phyloP scores from a whole-genome alignment of 23 red algal genomes.

The Gracilaria domingensis region DNA sequence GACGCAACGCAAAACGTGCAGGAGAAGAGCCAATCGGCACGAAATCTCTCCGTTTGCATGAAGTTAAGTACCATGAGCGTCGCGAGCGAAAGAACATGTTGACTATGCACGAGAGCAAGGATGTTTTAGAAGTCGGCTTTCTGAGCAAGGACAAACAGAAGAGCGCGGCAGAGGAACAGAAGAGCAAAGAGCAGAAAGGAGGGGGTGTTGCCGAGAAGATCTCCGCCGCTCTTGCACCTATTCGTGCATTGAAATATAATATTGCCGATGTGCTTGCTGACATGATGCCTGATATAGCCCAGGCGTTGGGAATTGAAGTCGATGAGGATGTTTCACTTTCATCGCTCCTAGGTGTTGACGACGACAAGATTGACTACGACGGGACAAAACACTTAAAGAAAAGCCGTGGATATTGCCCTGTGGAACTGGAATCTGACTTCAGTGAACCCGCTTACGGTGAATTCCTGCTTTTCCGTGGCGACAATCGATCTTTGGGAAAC shows the following conservation, averaged over 20 bases:
- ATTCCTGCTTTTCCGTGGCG: conserved; percentile 85
- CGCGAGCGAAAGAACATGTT: conserved; percentile 47
- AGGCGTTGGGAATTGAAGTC: conserved; percentile 76
- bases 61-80: conserved; percentile 62
- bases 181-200: conserved; percentile 6
- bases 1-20: conserved; percentile 46
- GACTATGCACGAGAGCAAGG: conserved; percentile 53
- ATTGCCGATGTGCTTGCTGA: conserved; percentile 68
- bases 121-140: conserved; percentile 53
- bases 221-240: conserved; percentile 14
- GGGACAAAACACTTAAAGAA: conserved; percentile 66
- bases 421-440: conserved; percentile 88
- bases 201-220: conserved; percentile 35
- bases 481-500: conserved; percentile 75
- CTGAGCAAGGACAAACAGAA: conserved; percentile 26
- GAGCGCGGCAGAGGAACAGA: conserved; percentile 4
- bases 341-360: conserved; percentile 30
- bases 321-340: conserved; percentile 76
- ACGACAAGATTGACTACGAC: conserved; percentile 75
- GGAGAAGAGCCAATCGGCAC: conserved; percentile 66
- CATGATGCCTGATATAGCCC: conserved; percentile 83
- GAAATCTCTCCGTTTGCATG: conserved; percentile 45
- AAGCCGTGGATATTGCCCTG: conserved; percentile 77
- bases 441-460: conserved; percentile 79
- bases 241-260: conserved; percentile 66